Base-by-base conservation (phyloP, 768 basidiomycete genomes). In the Mycena epipterygia region DNA sequence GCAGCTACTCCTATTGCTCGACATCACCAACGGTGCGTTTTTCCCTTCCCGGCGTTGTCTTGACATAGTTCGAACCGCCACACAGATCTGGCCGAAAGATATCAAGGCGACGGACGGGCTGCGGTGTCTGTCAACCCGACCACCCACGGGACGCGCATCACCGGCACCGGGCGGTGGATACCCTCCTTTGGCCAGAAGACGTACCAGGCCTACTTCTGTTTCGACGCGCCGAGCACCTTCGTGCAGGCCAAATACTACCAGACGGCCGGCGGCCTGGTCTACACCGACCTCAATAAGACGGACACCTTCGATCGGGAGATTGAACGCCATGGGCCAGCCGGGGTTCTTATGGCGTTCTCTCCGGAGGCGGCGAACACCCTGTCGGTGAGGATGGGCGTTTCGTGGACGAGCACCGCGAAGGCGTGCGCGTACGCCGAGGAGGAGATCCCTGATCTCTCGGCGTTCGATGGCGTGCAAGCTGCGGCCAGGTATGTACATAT, bases 401-500 rank as follows among this genome's bases (percentile, higher is more conserved):
- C 85, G 11, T 85, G 84, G 76, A 74, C 78, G 8, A 85, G 84
- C 4, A 71, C 76, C n/a, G 81, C 77, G 23, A 82, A 84, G 72
- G 85, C 84, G 8, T 86, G 84, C 69, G 72, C 79, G 27, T 85
- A 84, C 63, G 84, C 83, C 6, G 83, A 85, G 74, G 75, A 74
- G 44, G 85, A 85, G 61, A 76, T 85, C 1, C 71, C 71, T 3
- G 63, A 68, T 41, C 29, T 65, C 8, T 27, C 32, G 8, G 67
- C 62, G 29, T 72, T 72, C 30, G 67, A 72, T 23, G 41, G 21
- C 19, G 51, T 72, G 2, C 39, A 57, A 9, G 17, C 19, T 14
- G 71, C 66, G 0, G 71, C 71, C 14, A 53, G 71, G 71, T 72
- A 39, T 4, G 60, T 16, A 12, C 8, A 9, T 55, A 27, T 30